Percentiles rank a stretch among this genome's conserved stretches.
Conservation (phyloP, 768 basidiomycete genomes). For the Roridomyces roridus region DNA sequence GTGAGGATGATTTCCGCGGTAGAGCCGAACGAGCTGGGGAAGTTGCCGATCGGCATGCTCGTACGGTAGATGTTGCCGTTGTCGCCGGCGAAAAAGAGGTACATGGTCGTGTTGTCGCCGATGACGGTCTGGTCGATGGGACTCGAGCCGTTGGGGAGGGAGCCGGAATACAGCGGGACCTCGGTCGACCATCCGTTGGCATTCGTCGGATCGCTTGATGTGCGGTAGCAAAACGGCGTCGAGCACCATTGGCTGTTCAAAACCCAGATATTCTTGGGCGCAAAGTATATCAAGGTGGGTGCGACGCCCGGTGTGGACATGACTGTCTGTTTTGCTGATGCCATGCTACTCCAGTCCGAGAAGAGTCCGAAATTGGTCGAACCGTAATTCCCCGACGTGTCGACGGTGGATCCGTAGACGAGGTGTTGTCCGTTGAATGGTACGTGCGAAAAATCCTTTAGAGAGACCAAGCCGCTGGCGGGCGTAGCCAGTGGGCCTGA, state of each 20-base stretch:
- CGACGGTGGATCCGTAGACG: conserved; percentile 12
- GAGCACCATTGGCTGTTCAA: conserved; percentile 14
- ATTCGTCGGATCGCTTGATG: conserved; percentile 16
- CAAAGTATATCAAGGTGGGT: conserved; percentile 12
- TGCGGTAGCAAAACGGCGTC: conserved; percentile 12
- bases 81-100: conserved; percentile 23
- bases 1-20: background rate
- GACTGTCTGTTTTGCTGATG: conserved; percentile 11
- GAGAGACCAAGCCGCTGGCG: conserved; percentile 15
- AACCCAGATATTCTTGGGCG: conserved; percentile 16
- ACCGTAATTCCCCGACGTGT: conserved; percentile 11
- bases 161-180: background rate
- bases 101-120: conserved; percentile 22
- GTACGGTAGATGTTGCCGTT: conserved; percentile 19
- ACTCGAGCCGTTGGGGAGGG: conserved; percentile 5
- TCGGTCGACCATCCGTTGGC: conserved; percentile 13
- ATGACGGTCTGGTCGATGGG: conserved; percentile 20
- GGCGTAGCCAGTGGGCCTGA: conserved; percentile 8
- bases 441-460: conserved; percentile 21
- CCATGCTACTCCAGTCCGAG: conserved; percentile 14
- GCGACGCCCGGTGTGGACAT: conserved; percentile 18
- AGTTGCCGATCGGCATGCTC: conserved; percentile 20
- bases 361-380: conserved; percentile 16
- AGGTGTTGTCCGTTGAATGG: conserved; percentile 19
- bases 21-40: conserved; percentile 12